A percentile compares a stretch with the other conserved stretches of the same genome.
phyloP scores from a whole-genome alignment of 352 stramenopile genomes.

The Chrysophaeum taylorii region DNA sequence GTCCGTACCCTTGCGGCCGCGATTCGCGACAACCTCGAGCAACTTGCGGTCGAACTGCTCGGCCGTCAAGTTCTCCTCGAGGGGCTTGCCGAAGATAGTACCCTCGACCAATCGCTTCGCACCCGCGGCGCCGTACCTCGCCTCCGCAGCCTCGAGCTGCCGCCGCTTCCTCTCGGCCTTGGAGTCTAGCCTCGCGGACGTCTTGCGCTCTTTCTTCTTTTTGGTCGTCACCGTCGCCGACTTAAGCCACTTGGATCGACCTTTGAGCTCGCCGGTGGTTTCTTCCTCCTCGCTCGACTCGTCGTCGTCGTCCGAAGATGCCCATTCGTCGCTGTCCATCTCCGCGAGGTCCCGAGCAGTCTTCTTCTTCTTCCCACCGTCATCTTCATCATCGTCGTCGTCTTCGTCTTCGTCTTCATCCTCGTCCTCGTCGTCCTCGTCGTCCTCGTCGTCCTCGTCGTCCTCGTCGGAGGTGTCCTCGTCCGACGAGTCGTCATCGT shows the following conservation, averaged over 20 bases:
- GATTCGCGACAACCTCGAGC: slow-evolving; percentile 48
- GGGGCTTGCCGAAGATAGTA: neutral
- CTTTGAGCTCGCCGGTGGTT: slow-evolving; percentile 71
- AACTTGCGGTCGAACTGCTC: slow-evolving; percentile 48
- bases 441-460: slow-evolving; percentile 33
- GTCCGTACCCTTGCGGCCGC: slow-evolving; percentile 55
- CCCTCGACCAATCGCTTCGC: no score
- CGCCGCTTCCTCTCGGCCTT: neutral
- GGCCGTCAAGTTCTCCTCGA: slow-evolving; percentile 41
- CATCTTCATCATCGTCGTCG: slow-evolving; percentile 28
- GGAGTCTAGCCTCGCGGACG: neutral
- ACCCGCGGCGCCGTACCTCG: no score
- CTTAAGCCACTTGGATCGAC: slow-evolving; percentile 88
- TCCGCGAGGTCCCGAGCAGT: slow-evolving; percentile 14
- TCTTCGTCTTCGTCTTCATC: slow-evolving; percentile 18
- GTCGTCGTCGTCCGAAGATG: slow-evolving; percentile 43
- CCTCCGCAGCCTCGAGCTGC: neutral
- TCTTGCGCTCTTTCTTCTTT: slow-evolving; percentile 22
- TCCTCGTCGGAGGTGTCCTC: neutral
- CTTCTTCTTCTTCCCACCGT: slow-evolving; percentile 10
- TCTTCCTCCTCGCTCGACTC: slow-evolving; percentile 61
- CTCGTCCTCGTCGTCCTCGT: slow-evolving; percentile 30
- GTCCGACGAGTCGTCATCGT: neutral
- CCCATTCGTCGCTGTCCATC: slow-evolving; percentile 35
- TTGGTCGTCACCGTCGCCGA: slow-evolving; percentile 55